Conservation (phyloP, 345 rosid species). For the Erodium maritimum region DNA sequence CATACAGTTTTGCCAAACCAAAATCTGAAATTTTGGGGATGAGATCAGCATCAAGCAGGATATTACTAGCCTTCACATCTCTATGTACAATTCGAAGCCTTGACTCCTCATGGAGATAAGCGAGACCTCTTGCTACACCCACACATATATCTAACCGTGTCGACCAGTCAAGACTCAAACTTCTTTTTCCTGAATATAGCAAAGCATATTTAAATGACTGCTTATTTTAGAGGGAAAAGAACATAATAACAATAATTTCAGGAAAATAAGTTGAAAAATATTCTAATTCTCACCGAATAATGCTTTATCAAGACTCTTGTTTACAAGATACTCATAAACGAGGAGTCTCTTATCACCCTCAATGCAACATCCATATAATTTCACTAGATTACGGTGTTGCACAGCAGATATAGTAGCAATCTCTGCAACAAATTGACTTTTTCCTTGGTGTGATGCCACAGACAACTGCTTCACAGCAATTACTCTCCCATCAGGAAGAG, state of each 20-base stretch:
- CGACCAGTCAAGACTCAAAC: slow-evolving; percentile 30
- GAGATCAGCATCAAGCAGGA: slow-evolving; percentile 38
- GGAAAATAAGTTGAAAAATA: background rate
- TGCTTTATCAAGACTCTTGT: slow-evolving; percentile 67
- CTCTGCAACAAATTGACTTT: slow-evolving; percentile 57
- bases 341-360: slow-evolving; percentile 49
- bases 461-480: slow-evolving; percentile 68
- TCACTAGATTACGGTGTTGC: slow-evolving; percentile 64
- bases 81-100: slow-evolving; percentile 45
- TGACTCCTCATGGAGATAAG: slow-evolving; percentile 53
- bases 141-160: slow-evolving; percentile 33
- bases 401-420: slow-evolving; percentile 56
- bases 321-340: slow-evolving; percentile 58
- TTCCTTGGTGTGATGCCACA: slow-evolving; percentile 54
- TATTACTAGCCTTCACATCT: slow-evolving; percentile 45
- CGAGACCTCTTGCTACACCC: slow-evolving; percentile 48
- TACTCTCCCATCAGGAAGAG: slow-evolving; percentile 44
- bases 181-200: slow-evolving; percentile 20
- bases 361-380: slow-evolving; percentile 57
- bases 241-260: too few species aligned
- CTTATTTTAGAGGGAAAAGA: background rate
- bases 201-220: background rate
- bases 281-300: slow-evolving; percentile 30
- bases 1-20: slow-evolving; percentile 51
- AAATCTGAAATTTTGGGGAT: slow-evolving; percentile 50